phyloP scores from a whole-genome alignment of 768 basidiomycete genomes.

The Podaxis pistillaris region DNA sequence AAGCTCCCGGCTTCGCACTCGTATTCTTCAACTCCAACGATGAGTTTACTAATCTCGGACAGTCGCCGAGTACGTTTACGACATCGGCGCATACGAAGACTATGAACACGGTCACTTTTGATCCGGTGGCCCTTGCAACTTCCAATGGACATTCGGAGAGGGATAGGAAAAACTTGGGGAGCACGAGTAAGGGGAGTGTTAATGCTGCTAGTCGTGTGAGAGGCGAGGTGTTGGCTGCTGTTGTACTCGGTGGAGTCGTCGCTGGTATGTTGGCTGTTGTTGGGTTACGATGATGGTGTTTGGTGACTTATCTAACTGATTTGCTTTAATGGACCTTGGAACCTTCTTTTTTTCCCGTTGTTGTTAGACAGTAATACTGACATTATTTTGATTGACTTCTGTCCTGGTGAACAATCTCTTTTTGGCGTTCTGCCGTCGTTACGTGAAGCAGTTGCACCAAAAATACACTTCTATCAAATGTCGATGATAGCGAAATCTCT shows the following conservation, averaged over 20 bases:
- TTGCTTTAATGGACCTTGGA: background rate
- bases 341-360: background rate
- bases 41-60: conserved; percentile 19
- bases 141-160: conserved; percentile 41
- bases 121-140: conserved; percentile 53
- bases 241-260: conserved; percentile 8
- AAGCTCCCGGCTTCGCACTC: conserved; percentile 72
- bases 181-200: conserved; percentile 25
- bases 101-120: conserved; percentile 55
- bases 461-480: background rate
- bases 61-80: conserved; percentile 43
- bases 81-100: conserved; percentile 58
- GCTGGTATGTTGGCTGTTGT: conserved; percentile 8
- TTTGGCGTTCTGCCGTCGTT: background rate
- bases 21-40: conserved; percentile 55
- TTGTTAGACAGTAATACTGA: background rate
- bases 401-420: background rate
- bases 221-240: background rate
- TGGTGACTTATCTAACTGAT: background rate
- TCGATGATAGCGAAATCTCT: background rate
- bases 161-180: conserved; percentile 18
- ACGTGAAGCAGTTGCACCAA: background rate
- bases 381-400: background rate
- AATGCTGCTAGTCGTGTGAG: conserved; percentile 15
- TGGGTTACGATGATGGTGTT: conserved; percentile 7